Evolutionary conservation across 2,329 filamentous ascomycete genomes (phyloP).

Genomic region (Madurella mycetomatis): DNA sequence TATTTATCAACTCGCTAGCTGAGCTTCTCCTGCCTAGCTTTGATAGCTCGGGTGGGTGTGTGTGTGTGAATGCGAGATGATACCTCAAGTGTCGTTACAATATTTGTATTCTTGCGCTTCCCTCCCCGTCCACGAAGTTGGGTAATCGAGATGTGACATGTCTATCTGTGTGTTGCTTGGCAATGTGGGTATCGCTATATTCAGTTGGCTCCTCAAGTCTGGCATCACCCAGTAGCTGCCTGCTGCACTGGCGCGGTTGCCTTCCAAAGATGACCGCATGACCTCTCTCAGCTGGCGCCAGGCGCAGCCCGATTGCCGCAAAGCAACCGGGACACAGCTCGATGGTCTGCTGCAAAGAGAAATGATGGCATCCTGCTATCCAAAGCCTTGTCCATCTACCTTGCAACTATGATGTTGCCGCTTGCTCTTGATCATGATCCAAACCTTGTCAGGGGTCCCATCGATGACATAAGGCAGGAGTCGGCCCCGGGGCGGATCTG

Average conservation of each 20-base stretch:
- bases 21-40: not conserved
- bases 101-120: not conserved
- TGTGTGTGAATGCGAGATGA: not conserved
- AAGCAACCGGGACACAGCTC: not conserved
- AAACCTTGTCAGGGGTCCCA: not conserved
- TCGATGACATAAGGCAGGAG: slow-evolving; percentile 4
- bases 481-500: not conserved
- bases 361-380: not conserved
- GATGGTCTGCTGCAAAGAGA: not conserved
- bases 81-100: not conserved
- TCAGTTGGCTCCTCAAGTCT: no score
- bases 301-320: not conserved
- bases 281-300: not conserved
- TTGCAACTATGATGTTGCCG: slow-evolving; percentile 3
- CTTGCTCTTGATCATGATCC: not conserved
- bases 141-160: no score
- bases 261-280: not conserved
- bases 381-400: not conserved
- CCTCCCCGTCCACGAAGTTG: no score
- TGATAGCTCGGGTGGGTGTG: not conserved
- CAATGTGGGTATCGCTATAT: no score
- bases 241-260: not conserved
- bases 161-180: no score
- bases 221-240: not conserved
- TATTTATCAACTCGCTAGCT: not conserved